phyloP scores from a whole-genome alignment of 2,329 filamentous ascomycete genomes.

The Harringtonia lauricola region DNA sequence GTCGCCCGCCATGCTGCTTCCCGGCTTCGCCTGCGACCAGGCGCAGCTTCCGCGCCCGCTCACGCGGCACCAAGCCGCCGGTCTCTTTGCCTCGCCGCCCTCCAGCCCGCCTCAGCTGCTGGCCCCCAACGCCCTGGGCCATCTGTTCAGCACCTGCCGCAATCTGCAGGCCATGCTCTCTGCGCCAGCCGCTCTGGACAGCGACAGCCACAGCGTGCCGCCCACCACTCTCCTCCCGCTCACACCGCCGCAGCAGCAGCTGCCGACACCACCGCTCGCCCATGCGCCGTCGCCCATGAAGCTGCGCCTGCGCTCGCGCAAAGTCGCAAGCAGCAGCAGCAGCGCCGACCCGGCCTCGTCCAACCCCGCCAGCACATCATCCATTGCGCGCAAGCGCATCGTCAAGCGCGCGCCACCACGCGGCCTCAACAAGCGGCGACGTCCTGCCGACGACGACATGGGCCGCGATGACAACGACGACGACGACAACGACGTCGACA shows the following conservation, averaged over 20 bases:
- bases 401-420: slow-evolving; percentile 37
- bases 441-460: slow-evolving; percentile 34
- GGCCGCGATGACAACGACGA: slow-evolving; percentile 33
- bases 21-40: slow-evolving; percentile 11
- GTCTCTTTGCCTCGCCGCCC: slow-evolving; percentile 42
- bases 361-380: no score
- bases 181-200: slow-evolving; percentile 19
- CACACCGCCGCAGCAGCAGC: slow-evolving; percentile 20
- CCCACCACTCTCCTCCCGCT: neutral
- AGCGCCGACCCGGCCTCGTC: no score
- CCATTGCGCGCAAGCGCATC: slow-evolving; percentile 32
- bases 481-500: neutral
- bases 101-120: slow-evolving; percentile 39
- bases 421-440: slow-evolving; percentile 42
- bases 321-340: slow-evolving; percentile 17
- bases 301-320: slow-evolving; percentile 42
- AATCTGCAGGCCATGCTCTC: slow-evolving; percentile 47
- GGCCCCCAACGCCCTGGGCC: slow-evolving; percentile 35
- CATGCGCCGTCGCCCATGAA: slow-evolving; percentile 40
- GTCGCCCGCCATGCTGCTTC: slow-evolving; percentile 8
- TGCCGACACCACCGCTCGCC: slow-evolving; percentile 45
- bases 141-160: slow-evolving; percentile 49
- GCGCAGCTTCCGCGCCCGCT: slow-evolving; percentile 1
- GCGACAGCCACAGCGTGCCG: slow-evolving; percentile 6
- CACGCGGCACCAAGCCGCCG: slow-evolving; percentile 2